Percentiles rank a stretch among this genome's conserved stretches.
Conservation (phyloP, 768 basidiomycete species). For the Pholiota molesta region DNA sequence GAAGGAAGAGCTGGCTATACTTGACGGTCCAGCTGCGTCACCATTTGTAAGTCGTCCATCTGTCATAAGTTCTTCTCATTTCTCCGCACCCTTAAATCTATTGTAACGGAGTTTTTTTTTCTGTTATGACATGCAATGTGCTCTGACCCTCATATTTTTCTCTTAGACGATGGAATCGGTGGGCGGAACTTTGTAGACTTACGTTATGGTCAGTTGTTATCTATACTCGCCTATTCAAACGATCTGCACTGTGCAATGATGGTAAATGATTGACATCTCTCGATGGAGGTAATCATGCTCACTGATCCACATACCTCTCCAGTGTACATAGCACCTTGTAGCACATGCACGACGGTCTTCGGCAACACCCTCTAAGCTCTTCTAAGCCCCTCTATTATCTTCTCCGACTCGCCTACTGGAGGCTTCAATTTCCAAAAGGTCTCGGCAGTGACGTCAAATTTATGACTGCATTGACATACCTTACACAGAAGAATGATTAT, state of each 20-base stretch:
- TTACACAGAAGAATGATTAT: neutral
- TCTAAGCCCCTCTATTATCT: neutral
- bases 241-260: neutral
- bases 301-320: neutral
- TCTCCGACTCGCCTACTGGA: neutral
- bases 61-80: slow-evolving; percentile 37
- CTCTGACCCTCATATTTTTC: neutral
- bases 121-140: neutral
- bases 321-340: neutral
- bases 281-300: neutral
- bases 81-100: no score
- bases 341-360: neutral
- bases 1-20: slow-evolving; percentile 72
- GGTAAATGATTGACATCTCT: neutral
- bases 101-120: no score
- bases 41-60: slow-evolving; percentile 63
- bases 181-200: slow-evolving; percentile 18
- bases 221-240: neutral
- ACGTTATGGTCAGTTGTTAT: neutral
- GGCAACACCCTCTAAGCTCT: neutral
- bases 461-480: neutral
- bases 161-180: slow-evolving; percentile 25
- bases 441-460: neutral
- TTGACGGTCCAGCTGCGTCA: slow-evolving; percentile 92
- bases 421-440: neutral